Evolutionary conservation across 78 protist genomes (phyloP).

Genomic region (slime mould (Dictyostelium discoideum)): DNA sequence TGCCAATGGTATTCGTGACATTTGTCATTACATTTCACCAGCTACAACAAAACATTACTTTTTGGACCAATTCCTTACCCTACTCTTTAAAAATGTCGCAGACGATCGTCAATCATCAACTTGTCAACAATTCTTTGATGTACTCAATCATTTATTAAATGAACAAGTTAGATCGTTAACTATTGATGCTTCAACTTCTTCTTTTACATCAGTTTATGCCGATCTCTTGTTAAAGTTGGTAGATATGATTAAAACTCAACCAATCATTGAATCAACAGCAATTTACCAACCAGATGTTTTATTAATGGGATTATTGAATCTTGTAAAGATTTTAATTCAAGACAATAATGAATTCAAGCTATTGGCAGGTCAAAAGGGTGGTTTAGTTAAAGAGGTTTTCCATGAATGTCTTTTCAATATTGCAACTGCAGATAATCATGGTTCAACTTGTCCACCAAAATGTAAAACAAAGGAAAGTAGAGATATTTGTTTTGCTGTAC

Average conservation of each 20-base stretch:
- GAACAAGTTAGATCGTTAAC: slow-evolving; percentile 1
- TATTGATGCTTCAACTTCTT: background rate
- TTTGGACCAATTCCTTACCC: slow-evolving; percentile 12
- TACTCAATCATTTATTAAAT: background rate
- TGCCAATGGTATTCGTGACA: background rate
- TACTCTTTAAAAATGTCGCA: slow-evolving; percentile 17
- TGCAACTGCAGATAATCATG: slow-evolving; percentile 82
- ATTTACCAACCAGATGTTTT: slow-evolving; percentile 33
- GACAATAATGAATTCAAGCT: background rate
- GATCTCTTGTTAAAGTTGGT: slow-evolving; percentile 16
- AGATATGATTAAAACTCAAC: slow-evolving; percentile 54
- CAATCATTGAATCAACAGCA: slow-evolving; percentile 60
- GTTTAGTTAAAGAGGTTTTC: slow-evolving; percentile 48
- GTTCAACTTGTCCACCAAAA: slow-evolving; percentile 83
- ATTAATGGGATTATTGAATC: slow-evolving; percentile 39
- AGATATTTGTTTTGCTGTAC: slow-evolving; percentile 66
- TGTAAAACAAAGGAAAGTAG: slow-evolving; percentile 66
- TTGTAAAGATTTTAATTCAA: slow-evolving; percentile 54
- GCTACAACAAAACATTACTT: slow-evolving; percentile 14
- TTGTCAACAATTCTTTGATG: slow-evolving; percentile 30
- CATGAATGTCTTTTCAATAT: slow-evolving; percentile 76
- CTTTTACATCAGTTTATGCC: background rate
- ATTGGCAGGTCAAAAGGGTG: slow-evolving; percentile 61
- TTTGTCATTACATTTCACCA: background rate
- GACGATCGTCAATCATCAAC: slow-evolving; percentile 10